Evolutionary conservation across 441 rosid species (phyloP).

Genomic region (Macaranga tanarius): DNA sequence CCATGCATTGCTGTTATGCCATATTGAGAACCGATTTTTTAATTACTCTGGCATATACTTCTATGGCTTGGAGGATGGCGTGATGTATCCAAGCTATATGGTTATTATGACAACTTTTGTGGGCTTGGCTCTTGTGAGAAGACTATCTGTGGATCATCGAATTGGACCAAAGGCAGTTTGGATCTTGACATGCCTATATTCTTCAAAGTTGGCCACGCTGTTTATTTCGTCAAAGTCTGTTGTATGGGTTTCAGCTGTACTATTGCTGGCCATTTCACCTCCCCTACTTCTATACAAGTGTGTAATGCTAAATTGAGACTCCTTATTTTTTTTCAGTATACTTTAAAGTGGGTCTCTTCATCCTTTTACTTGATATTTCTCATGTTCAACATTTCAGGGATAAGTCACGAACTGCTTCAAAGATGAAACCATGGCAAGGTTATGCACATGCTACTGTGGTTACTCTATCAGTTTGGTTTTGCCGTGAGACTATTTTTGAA

Average conservation of each 20-base stretch:
- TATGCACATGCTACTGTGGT: constrained; percentile 82
- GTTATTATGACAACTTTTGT: constrained; percentile 77
- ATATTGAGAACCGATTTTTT: constrained; percentile 85
- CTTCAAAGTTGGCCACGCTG: constrained; percentile 88
- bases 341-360: constrained; percentile 2
- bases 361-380: not conserved
- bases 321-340: not conserved
- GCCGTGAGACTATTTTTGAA: constrained; percentile 95
- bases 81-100: constrained; percentile 98
- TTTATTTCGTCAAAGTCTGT: constrained; percentile 78
- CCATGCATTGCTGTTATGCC: constrained; percentile 77
- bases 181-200: constrained; percentile 87
- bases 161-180: constrained; percentile 82
- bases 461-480: constrained; percentile 91
- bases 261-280: constrained; percentile 84
- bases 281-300: constrained; percentile 94
- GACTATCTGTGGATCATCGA: constrained; percentile 68
- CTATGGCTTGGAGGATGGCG: constrained; percentile 90
- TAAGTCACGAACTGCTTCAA: constrained; percentile 69
- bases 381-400: constrained; percentile 54
- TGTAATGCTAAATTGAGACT: constrained; percentile 18
- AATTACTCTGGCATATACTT: constrained; percentile 82
- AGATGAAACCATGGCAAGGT: constrained; percentile 98
- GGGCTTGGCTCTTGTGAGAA: constrained; percentile 84
- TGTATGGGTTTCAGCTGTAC: constrained; percentile 85